phyloP scores from a whole-genome alignment of 192 early-diverging fungal genomes.

The Cetraspora pellucida region DNA sequence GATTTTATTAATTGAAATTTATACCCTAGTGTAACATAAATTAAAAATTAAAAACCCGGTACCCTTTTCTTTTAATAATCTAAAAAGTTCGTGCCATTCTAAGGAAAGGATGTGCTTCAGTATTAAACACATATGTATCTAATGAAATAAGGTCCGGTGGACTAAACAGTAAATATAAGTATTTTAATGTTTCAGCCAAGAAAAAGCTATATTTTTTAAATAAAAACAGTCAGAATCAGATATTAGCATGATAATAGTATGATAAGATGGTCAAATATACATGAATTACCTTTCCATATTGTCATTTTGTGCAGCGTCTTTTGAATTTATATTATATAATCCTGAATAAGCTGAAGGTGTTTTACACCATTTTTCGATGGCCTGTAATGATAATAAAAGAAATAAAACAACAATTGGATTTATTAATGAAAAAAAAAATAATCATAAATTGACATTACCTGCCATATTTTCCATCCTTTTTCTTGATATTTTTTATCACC shows the following conservation, averaged over 20 bases:
- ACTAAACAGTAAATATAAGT: conserved; percentile 87
- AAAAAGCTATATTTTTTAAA: conserved; percentile 4
- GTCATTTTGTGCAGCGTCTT: conserved; percentile 41
- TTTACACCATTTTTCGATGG: conserved; percentile 52
- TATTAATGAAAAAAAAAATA: not conserved
- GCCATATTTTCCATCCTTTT: conserved; percentile 70
- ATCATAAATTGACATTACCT: conserved; percentile 28
- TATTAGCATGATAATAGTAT: not conserved
- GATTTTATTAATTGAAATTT: too few relatives aligned
- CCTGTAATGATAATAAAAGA: conserved; percentile 32
- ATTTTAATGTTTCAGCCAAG: conserved; percentile 89
- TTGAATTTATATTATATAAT: conserved; percentile 43
- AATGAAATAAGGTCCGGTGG: conserved; percentile 61
- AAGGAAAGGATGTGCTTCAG: conserved; percentile 84
- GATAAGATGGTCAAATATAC: not conserved
- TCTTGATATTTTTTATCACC: conserved; percentile 67
- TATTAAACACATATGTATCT: conserved; percentile 91
- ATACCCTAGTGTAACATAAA: too few relatives aligned
- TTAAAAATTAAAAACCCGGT: too few relatives aligned
- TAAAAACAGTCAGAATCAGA: too few relatives aligned
- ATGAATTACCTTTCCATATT: conserved; percentile 55
- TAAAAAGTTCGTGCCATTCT: not conserved
- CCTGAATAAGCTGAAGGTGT: conserved; percentile 54
- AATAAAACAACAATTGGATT: not conserved
- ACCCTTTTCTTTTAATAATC: too few relatives aligned